A percentile compares a stretch with the other conserved stretches of the same genome.
phyloP scores from a whole-genome alignment of 1,284 basidiomycete species.

The Puccinia hordei region DNA sequence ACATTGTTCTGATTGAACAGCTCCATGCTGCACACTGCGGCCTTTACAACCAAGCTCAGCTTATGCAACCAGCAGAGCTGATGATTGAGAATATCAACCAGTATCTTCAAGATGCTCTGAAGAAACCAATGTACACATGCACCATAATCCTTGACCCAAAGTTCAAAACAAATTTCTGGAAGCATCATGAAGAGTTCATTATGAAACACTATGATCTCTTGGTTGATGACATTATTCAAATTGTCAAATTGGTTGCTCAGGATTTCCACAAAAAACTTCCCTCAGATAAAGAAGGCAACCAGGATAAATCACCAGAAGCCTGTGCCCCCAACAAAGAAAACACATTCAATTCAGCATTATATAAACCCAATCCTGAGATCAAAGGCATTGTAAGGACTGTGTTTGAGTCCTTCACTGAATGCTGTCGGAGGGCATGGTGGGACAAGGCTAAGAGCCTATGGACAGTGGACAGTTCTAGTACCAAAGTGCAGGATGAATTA shows the following conservation, averaged over 20 bases:
- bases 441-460: not conserved
- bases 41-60: not conserved
- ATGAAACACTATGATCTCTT: not conserved
- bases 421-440: not conserved
- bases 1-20: not conserved
- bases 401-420: too few relatives aligned
- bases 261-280: not conserved
- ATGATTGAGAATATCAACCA: slow-evolving; percentile 4
- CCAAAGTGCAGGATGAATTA: too few relatives aligned
- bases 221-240: not conserved
- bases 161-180: slow-evolving; percentile 1
- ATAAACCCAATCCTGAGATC: not conserved
- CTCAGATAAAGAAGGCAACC: not conserved
- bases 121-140: not conserved
- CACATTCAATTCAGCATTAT: not conserved
- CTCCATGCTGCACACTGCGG: not conserved
- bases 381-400: too few relatives aligned
- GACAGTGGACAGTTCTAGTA: too few relatives aligned
- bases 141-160: not conserved
- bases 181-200: not conserved
- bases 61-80: too few relatives aligned
- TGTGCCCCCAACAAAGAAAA: not conserved
- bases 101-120: not conserved
- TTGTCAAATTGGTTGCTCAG: not conserved
- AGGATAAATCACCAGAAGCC: not conserved